Base-by-base conservation (phyloP, 2,329 filamentous ascomycete genomes). In the Trichoderma lentiforme region DNA sequence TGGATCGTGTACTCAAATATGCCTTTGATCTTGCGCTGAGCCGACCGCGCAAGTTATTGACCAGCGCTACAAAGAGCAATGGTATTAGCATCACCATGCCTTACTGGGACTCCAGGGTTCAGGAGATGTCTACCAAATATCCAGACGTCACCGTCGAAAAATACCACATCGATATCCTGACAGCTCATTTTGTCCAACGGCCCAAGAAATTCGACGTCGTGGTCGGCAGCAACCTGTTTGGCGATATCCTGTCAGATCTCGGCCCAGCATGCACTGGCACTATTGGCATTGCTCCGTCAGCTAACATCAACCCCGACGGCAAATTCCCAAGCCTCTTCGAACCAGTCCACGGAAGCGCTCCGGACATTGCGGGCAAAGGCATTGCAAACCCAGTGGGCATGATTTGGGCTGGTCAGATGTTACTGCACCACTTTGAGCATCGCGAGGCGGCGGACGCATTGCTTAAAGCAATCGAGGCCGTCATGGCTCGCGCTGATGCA, bases 311-410 rank as follows among this genome's bases (percentile, higher is more conserved):
- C n/a, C 67, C 67, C n/a, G 67, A 32, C 2, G 75, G 86, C 78
- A 43, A 84, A 74, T 79, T 87, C 76, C 75, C 88, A 72, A 86
- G 84, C 36, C 85, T 90, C 81, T 90, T 90, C 73, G 88, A 90
- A 79, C 88, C 88, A 4, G 92, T 93, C 67, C 92, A 93, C 79
- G 92, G 90, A 86, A 88, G 77, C 60, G 92, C 92, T 5, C 91
- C 91, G 15, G 92, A 94, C 76, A 93, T 94, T 73, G 88, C 88
- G 9, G 91, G 91, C 66, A 87, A 91, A 80, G 90, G 90, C n/a
- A 86, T 92, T 61, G 91, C 92, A 70, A 93, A 94, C 81, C 92
- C 92, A 7, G 67, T 70, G 39, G 67, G 1, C 1, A 88, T 87
- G 0, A 88, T 90, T 77, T 90, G 88, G 87, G 87, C 85, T 1